Evolutionary conservation across 1,139 yeast genomes (phyloP).

Genomic region (Magnusiomyces paraingens): DNA sequence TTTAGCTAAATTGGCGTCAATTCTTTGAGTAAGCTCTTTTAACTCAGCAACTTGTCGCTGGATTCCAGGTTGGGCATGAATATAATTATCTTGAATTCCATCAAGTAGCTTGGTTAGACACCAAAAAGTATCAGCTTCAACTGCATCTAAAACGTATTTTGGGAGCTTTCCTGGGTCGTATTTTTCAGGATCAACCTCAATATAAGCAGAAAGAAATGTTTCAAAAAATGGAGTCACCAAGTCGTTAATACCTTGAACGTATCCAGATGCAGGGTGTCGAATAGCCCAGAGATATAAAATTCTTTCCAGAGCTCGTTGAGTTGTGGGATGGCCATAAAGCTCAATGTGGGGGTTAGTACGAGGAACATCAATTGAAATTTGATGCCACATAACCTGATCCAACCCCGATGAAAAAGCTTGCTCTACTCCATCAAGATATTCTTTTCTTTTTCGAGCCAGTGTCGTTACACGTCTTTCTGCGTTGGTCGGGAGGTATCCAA

Average conservation of each 20-base stretch:
- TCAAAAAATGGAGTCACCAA: constrained; percentile 91
- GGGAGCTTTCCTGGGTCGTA: constrained; percentile 64
- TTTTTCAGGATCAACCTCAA: constrained; percentile 41
- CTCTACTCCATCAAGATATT: constrained; percentile 66
- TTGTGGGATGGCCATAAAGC: constrained; percentile 59
- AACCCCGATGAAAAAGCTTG: constrained; percentile 53
- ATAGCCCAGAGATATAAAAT: constrained; percentile 92
- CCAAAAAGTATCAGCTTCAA: constrained; percentile 98
- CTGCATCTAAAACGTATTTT: constrained; percentile 45
- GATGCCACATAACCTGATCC: constrained; percentile 89
- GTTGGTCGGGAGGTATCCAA: constrained; percentile 89
- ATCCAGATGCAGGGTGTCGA: constrained; percentile 96
- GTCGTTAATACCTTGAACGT: constrained; percentile 98
- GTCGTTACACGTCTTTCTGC: constrained; percentile 66
- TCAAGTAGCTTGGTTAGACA: constrained; percentile 84
- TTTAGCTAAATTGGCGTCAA: constrained; percentile 62
- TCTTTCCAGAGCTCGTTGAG: constrained; percentile 71
- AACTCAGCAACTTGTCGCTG: constrained; percentile 81
- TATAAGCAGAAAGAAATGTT: constrained; percentile 69
- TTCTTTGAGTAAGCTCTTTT: constrained; percentile 68
- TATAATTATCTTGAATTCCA: constrained; percentile 92
- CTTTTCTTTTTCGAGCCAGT: constrained; percentile 73
- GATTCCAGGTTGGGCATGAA: constrained; percentile 97
- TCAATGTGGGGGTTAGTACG: constrained; percentile 84
- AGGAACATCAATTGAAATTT: constrained; percentile 90